phyloP scores from a whole-genome alignment of 176 grass and related monocot species.

The Dendrocalamus sinicus region DNA sequence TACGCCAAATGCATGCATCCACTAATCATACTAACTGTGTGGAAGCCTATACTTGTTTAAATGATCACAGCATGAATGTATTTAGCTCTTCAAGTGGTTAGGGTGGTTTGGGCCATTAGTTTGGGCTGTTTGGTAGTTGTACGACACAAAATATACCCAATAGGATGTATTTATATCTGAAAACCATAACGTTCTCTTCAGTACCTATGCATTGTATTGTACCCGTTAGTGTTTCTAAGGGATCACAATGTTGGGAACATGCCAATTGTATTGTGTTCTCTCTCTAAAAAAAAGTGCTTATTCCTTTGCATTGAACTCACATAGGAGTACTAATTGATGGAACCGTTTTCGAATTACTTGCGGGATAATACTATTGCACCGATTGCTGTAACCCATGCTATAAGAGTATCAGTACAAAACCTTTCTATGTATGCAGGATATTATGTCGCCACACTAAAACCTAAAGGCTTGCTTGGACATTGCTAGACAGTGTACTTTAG shows the following conservation, averaged over 20 bases:
- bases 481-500: background rate
- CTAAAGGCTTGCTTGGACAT: background rate
- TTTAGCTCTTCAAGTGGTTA: background rate
- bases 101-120: background rate
- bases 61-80: no score
- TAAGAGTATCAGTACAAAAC: background rate
- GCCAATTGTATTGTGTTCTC: background rate
- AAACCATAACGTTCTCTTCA: background rate
- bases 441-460: background rate
- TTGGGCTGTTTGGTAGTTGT: background rate
- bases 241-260: background rate
- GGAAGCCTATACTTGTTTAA: background rate
- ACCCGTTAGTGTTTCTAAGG: background rate
- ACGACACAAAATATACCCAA: background rate
- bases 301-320: background rate
- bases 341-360: background rate
- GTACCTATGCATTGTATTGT: background rate
- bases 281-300: background rate
- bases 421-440: background rate
- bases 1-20: background rate
- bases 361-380: background rate
- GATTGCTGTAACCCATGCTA: background rate
- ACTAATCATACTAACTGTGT: background rate
- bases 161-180: background rate
- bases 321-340: background rate